phyloP scores from a whole-genome alignment of 208 protist species.

The Crithidia mellificae region DNA sequence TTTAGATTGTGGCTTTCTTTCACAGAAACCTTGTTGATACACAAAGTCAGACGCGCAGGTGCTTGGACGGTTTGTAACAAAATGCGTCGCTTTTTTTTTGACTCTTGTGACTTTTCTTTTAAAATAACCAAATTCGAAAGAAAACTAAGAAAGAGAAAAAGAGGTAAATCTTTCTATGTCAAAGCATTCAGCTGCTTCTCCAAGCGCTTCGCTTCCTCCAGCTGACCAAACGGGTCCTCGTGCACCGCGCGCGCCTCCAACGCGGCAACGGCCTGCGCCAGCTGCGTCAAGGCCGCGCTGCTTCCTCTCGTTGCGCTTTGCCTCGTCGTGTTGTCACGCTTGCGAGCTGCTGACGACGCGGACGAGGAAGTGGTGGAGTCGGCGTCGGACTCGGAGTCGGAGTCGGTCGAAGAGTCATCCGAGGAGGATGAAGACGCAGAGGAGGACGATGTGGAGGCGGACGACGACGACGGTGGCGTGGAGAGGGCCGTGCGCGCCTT shows the following conservation, averaged over 20 bases:
- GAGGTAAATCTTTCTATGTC: no score
- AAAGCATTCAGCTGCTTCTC: constrained; percentile 28
- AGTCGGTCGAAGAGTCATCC: constrained; percentile 11
- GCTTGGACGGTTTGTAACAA: no score
- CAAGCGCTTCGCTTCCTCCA: constrained; percentile 25
- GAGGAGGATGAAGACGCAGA: constrained; percentile 5
- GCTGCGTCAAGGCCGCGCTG: constrained; percentile 2
- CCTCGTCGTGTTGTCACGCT: no score
- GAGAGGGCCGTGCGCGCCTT: constrained; percentile 12
- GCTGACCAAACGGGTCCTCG: constrained; percentile 27
- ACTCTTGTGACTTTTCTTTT: no score
- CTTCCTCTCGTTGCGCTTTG: neutral
- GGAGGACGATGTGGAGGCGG: constrained; percentile 11
- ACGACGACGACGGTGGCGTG: constrained; percentile 8
- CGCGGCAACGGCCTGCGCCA: constrained; percentile 17
- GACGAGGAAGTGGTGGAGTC: constrained; percentile 7
- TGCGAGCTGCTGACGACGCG: neutral
- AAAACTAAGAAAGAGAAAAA: no score
- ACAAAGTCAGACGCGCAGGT: no score
- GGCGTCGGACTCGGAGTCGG: constrained; percentile 14
- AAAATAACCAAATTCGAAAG: no score
- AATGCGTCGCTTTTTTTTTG: no score
- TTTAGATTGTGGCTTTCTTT: no score
- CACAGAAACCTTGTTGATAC: no score
- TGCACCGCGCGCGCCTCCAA: constrained; percentile 22